Base-by-base conservation (phyloP, 805 yeast species). In the Starmera amethionina region DNA sequence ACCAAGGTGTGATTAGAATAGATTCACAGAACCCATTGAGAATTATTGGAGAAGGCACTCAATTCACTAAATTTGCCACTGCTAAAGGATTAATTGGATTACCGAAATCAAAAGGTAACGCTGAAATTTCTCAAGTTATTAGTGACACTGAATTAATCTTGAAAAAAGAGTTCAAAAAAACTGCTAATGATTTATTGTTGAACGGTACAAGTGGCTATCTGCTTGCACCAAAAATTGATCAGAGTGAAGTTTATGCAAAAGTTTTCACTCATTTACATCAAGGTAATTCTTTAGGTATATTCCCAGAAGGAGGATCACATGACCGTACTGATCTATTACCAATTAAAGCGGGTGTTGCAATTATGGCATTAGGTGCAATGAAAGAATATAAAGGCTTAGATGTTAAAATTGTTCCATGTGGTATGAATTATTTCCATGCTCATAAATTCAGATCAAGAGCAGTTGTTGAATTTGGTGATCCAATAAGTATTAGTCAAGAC, bases 291-390 rank as follows among this genome's bases (percentile, higher is more conserved):
- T 63, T 93, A 30, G 97, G 97, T 10, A 85, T 93, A 35, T 93
- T 88, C 65, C 97, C 98, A 8, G 98, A 93, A 66, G 98, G 98
- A 43, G 98, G 98, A 1, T 87, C 96, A 11, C 98, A 90, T 55
- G 98, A 90, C 59, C 72, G 98, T 49, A 79, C 97, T 0, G 94
- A 87, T 46, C 63, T 90, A 49, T 69, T 90, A 38, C 98, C 98
- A 0, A 67, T 90, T 49, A 90, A 93, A 57, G 96, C 97, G 1
- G 98, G 98, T 46, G 97, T 93, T 8, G 96, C 96, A 3, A 83
- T 90, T 42, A 93, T 90, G 97, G 98, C 97, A 0, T 68, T 93
- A 28, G 98, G 97, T 8, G 93, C 97, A 9, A 75, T 89, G 77
- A 83, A 79, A 19, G 70, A 76, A 44, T 74, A 84, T 50, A 87